These are phyloP conservation scores for Arthrobotrys musiformis DNA, from an alignment of 2,329 filamentous ascomycete species.

Conservation along the genomic window DNA sequence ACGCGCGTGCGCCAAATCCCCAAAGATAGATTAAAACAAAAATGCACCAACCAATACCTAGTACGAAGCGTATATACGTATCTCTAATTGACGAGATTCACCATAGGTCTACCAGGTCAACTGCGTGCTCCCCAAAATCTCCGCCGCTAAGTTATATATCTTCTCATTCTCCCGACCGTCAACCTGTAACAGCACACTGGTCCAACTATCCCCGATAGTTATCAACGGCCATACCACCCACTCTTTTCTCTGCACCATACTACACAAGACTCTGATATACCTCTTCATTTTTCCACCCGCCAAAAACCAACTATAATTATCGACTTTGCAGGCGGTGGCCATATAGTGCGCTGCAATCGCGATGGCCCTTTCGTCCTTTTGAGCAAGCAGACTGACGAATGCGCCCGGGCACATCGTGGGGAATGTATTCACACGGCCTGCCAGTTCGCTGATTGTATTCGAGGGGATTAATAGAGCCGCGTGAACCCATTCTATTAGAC, in stretches of 20 bases:
- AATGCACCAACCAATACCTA: too few species aligned
- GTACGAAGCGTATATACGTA: too few species aligned
- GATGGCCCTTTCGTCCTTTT: slow-evolving; percentile 45
- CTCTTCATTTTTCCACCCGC: slow-evolving; percentile 53
- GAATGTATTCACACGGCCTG: slow-evolving; percentile 42
- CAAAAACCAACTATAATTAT: slow-evolving; percentile 53
- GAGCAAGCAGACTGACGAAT: slow-evolving; percentile 34
- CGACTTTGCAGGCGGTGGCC: slow-evolving; percentile 52
- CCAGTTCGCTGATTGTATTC: slow-evolving; percentile 31
- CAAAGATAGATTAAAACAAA: too few species aligned
- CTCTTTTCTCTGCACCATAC: slow-evolving; percentile 48
- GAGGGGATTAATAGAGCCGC: slow-evolving; percentile 33
- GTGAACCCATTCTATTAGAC: slow-evolving; percentile 54
- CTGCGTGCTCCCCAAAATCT: slow-evolving; percentile 25
- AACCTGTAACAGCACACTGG: slow-evolving; percentile 49
- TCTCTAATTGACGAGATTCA: too few species aligned
- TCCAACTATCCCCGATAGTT: slow-evolving; percentile 55
- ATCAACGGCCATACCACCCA: slow-evolving; percentile 55
- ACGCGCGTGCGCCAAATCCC: too few species aligned
- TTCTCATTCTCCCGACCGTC: slow-evolving; percentile 29
- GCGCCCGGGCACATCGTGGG: slow-evolving; percentile 49
- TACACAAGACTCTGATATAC: slow-evolving; percentile 48
- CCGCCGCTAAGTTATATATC: slow-evolving; percentile 32
- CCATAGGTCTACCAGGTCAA: slow-evolving; percentile 6
- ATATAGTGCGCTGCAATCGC: slow-evolving; percentile 53